phyloP scores from a whole-genome alignment of 1,284 basidiomycete genomes.

The Melampsora americana region DNA sequence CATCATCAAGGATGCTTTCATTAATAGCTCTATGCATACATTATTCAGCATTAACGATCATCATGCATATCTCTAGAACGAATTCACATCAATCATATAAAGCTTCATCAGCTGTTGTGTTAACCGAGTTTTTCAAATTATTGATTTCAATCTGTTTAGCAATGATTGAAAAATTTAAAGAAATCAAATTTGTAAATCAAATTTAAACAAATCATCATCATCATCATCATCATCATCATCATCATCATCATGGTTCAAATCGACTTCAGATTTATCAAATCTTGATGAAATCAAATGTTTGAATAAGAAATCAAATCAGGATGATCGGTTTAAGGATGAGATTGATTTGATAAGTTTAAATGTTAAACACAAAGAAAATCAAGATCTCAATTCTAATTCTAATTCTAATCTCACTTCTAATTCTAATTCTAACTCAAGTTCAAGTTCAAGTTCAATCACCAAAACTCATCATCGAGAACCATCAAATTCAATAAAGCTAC shows the following conservation, averaged over 20 bases:
- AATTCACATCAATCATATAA: slow-evolving; percentile 24
- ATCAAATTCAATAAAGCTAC: not conserved
- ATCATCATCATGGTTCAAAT: not conserved
- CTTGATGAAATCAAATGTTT: not conserved
- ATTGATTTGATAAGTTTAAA: too few species aligned
- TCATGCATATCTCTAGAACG: slow-evolving; percentile 33
- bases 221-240: slow-evolving; percentile 7
- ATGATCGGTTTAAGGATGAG: too few species aligned
- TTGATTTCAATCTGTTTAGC: slow-evolving; percentile 50
- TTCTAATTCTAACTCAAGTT: too few species aligned
- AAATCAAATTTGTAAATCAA: slow-evolving; percentile 7
- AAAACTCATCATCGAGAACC: too few species aligned
- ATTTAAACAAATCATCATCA: not conserved
- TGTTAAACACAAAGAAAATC: too few species aligned
- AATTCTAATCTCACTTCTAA: too few species aligned
- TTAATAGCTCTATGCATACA: slow-evolving; percentile 27
- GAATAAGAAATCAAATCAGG: too few species aligned
- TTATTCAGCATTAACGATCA: slow-evolving; percentile 33
- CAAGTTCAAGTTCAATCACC: too few species aligned
- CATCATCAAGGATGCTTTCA: slow-evolving; percentile 16
- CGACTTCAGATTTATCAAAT: not conserved
- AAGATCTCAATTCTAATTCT: too few species aligned
- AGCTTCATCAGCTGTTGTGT: slow-evolving; percentile 33
- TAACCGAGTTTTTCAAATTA: slow-evolving; percentile 51
- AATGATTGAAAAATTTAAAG: slow-evolving; percentile 45